These are phyloP conservation scores for Phyllosticta citriasiana DNA, from an alignment of 2,329 filamentous ascomycete genomes.

Conservation along the genomic window DNA sequence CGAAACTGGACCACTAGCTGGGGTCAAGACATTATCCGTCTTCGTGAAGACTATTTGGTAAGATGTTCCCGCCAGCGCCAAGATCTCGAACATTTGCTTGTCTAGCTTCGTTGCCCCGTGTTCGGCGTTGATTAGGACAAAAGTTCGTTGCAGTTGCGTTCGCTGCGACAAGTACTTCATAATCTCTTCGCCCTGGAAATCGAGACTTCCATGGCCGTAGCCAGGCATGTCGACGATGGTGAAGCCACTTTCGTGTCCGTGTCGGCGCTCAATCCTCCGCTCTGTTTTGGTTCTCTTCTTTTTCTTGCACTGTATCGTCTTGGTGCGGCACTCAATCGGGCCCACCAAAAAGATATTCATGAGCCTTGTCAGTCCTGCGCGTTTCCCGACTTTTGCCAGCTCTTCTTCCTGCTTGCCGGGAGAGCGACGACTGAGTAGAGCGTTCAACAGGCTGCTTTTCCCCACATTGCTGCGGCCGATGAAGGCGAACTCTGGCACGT, in stretches of 20 bases:
- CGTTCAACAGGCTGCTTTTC: conserved; percentile 58
- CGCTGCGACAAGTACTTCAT: conserved; percentile 56
- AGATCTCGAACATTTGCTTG: conserved; percentile 43
- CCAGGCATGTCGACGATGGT: conserved; percentile 60
- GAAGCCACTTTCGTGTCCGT: conserved; percentile 37
- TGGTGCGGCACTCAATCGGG: conserved; percentile 4
- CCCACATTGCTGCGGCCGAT: conserved; percentile 62
- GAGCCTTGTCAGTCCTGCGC: conserved; percentile 45
- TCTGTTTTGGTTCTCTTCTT: conserved; percentile 2
- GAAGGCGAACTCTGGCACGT: conserved; percentile 54
- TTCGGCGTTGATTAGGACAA: conserved; percentile 53
- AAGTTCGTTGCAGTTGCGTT: conserved; percentile 53
- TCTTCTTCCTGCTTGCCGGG: conserved; percentile 39
- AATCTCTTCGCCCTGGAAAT: conserved; percentile 56
- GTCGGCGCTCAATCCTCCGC: conserved; percentile 22
- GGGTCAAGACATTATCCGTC: conserved; percentile 46
- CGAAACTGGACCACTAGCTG: conserved; percentile 17
- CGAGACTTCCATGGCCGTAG: conserved; percentile 53
- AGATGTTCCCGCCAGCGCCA: conserved; percentile 47
- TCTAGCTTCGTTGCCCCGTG: conserved; percentile 57
- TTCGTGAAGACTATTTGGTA: conserved; percentile 61
- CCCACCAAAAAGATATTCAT: conserved; percentile 57
- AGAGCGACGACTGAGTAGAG: conserved; percentile 36
- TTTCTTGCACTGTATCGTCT: not conserved
- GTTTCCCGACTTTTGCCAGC: not conserved